phyloP scores from a whole-genome alignment of 306 rosid species.

The Lithocarpus polystachyus region DNA sequence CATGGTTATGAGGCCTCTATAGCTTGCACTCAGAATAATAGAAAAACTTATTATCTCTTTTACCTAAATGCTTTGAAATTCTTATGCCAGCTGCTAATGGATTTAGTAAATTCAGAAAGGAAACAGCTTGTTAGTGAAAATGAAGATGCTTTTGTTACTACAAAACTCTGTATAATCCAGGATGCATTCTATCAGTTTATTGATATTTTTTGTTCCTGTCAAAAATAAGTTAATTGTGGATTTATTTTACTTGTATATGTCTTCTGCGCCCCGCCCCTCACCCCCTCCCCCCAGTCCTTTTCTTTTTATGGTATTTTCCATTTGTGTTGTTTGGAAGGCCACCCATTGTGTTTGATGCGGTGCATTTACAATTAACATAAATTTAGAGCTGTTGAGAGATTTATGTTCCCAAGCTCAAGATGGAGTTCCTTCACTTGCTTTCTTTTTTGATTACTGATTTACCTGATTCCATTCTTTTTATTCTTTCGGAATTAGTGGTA shows the following conservation, averaged over 20 bases:
- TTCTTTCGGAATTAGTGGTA: neutral
- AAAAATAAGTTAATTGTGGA: conserved; percentile 42
- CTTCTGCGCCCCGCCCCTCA: conserved; percentile 43
- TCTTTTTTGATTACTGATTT: neutral
- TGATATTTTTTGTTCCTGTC: conserved; percentile 48
- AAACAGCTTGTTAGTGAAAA: conserved; percentile 49
- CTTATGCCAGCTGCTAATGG: conserved; percentile 65
- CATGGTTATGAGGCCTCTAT: conserved; percentile 15
- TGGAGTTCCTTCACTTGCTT: neutral
- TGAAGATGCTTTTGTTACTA: conserved; percentile 37
- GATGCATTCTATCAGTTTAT: conserved; percentile 57
- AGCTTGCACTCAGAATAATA: conserved; percentile 11
- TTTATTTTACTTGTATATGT: neutral
- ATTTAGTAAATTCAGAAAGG: conserved; percentile 60
- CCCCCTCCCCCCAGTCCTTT: neutral
- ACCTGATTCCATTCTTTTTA: neutral
- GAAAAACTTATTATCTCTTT: conserved; percentile 25
- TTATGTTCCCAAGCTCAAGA: neutral
- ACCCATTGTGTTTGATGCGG: neutral
- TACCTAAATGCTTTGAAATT: conserved; percentile 58
- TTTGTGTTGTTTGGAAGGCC: neutral
- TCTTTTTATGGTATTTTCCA: neutral
- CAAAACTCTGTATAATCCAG: conserved; percentile 43
- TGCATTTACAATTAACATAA: neutral
- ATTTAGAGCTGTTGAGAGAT: neutral